These are phyloP conservation scores for Penicillium fimorum DNA, from an alignment of 495 filamentous ascomycete species.

Conservation along the genomic window DNA sequence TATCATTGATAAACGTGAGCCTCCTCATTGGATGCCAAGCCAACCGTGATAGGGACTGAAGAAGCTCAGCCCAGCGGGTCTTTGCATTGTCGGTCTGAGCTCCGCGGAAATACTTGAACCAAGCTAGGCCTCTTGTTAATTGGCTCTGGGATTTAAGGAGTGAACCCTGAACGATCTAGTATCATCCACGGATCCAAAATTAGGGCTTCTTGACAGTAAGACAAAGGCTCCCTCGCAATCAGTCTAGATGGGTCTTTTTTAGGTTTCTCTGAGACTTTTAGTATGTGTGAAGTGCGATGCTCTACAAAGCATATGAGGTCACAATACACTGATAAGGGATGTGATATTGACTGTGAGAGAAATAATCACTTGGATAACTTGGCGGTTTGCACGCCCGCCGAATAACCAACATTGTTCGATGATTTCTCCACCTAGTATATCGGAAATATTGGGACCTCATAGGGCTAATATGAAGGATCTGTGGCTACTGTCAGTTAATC, in stretches of 20 bases:
- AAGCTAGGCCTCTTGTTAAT: not conserved
- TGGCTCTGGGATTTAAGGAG: not conserved
- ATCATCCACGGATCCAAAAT: not conserved
- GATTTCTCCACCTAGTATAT: too few species aligned
- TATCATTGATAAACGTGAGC: slow-evolving; percentile 22
- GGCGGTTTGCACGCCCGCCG: too few species aligned
- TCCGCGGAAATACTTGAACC: slow-evolving; percentile 31
- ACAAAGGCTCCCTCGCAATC: not conserved
- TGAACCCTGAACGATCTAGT: not conserved
- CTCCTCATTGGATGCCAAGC: slow-evolving; percentile 21
- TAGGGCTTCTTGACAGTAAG: not conserved
- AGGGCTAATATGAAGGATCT: not conserved
- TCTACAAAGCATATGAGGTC: not conserved
- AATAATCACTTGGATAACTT: not conserved
- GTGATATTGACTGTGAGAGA: not conserved
- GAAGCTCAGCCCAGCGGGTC: slow-evolving; percentile 6
- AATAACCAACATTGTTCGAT: too few species aligned
- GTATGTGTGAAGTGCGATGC: fast-evolving
- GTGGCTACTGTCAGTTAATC: slow-evolving; percentile 18
- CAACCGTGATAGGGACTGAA: slow-evolving; percentile 15
- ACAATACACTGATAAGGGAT: not conserved
- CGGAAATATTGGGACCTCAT: not conserved
- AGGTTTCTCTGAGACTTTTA: not conserved
- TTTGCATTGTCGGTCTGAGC: slow-evolving; percentile 14
- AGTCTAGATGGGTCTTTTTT: not conserved